These are phyloP conservation scores for Adansonia digitata DNA, from an alignment of 345 rosid genomes.

Conservation along the genomic window DNA sequence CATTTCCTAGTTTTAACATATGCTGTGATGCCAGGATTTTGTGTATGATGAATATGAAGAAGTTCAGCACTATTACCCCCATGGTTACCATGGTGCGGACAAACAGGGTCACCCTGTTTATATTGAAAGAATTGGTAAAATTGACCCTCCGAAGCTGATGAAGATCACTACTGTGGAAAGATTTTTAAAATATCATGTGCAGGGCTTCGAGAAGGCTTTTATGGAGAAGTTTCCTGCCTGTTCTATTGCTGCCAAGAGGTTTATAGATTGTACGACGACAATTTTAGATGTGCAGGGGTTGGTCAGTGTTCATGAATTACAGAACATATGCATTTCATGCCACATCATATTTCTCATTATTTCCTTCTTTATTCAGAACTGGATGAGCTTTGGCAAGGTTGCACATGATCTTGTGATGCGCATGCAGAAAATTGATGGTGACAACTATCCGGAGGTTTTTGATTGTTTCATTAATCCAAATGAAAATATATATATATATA, in stretches of 20 bases:
- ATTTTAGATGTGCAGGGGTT: slow-evolving; percentile 85
- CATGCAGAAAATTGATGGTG: slow-evolving; percentile 95
- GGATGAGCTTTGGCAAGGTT: slow-evolving; percentile 83
- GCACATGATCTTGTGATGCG: slow-evolving; percentile 92
- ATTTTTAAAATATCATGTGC: slow-evolving; percentile 83
- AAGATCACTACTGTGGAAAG: slow-evolving; percentile 77
- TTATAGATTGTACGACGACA: slow-evolving; percentile 64
- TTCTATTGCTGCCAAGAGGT: slow-evolving; percentile 79
- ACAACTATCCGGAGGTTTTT: slow-evolving; percentile 95
- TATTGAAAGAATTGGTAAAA: slow-evolving; percentile 76
- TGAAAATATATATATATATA: background rate
- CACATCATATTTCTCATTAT: background rate
- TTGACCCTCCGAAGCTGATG: slow-evolving; percentile 76
- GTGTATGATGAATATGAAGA: slow-evolving; percentile 70
- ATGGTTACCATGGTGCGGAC: slow-evolving; percentile 96
- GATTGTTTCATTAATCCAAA: background rate
- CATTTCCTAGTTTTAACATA: background rate
- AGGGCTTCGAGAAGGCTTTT: slow-evolving; percentile 86
- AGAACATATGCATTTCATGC: background rate
- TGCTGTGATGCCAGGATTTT: slow-evolving; percentile 61
- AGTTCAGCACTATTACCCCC: slow-evolving; percentile 82
- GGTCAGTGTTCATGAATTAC: slow-evolving; percentile 40
- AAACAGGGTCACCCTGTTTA: slow-evolving; percentile 85
- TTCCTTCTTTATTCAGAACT: slow-evolving; percentile 50
- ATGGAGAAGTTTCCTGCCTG: slow-evolving; percentile 90